Conservation (phyloP, 2,329 filamentous ascomycete genomes). For the Neofusicoccum sp. region DNA sequence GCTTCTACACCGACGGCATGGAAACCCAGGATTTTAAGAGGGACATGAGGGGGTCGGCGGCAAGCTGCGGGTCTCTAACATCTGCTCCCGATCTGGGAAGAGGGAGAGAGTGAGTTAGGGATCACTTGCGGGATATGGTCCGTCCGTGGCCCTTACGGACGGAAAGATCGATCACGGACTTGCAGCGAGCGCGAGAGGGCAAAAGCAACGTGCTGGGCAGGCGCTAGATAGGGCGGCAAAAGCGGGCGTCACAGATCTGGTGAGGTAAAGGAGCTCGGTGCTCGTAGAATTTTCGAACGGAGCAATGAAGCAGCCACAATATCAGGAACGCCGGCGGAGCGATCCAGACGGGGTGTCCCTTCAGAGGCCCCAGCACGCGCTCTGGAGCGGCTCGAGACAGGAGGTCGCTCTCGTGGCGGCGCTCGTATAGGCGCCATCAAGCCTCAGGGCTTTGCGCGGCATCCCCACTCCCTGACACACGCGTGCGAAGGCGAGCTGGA, state of each 20-base stretch:
- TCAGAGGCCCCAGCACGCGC: background rate
- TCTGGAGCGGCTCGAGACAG: too few species aligned
- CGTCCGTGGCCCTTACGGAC: background rate
- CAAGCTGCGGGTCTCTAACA: background rate
- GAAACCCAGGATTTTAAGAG: conserved; percentile 9
- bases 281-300: background rate
- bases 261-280: background rate
- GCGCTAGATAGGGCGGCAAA: background rate
- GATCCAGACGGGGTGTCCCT: background rate
- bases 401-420: too few species aligned
- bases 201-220: background rate
- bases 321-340: background rate
- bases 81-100: background rate
- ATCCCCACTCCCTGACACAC: conserved; percentile 6
- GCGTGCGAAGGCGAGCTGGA: background rate
- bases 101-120: background rate
- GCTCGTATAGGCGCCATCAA: background rate
- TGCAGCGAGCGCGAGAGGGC: background rate
- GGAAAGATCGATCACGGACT: conserved; percentile 3
- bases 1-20: background rate
- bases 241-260: background rate
- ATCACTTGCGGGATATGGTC: background rate
- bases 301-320: background rate
- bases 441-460: background rate
- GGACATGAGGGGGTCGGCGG: background rate